A percentile compares a stretch with the other conserved stretches of the same genome.
Evolutionary conservation across 495 filamentous ascomycete genomes (phyloP).

Genomic region (Neohortaea acidophila): DNA sequence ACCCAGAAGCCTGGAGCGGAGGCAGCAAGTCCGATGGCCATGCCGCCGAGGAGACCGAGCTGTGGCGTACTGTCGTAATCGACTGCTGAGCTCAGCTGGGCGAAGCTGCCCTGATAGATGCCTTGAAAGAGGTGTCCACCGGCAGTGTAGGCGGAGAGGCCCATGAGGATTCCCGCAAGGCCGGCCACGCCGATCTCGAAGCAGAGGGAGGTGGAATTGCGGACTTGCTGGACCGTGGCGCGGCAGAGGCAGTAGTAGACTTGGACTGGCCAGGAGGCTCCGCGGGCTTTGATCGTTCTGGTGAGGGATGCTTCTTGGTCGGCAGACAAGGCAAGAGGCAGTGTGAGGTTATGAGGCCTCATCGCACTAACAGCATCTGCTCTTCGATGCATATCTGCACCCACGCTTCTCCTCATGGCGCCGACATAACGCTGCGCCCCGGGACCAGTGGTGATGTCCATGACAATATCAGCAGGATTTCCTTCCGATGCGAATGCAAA

Average conservation of each 20-base stretch:
- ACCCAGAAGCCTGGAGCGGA: conserved; percentile 38
- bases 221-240: conserved; percentile 40
- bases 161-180: conserved; percentile 38
- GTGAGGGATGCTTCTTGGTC: conserved; percentile 18
- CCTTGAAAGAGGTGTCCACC: conserved; percentile 40
- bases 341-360: conserved; percentile 6
- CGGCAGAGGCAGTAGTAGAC: conserved; percentile 34
- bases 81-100: conserved; percentile 35
- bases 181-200: conserved; percentile 38
- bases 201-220: conserved; percentile 31
- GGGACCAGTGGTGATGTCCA: conserved; percentile 37
- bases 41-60: conserved; percentile 33
- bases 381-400: conserved; percentile 3
- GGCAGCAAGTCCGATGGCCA: conserved; percentile 40
- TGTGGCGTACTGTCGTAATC: conserved; percentile 35
- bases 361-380: too few relatives aligned
- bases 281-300: conserved; percentile 27
- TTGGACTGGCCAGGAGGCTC: conserved; percentile 34
- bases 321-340: conserved; percentile 11
- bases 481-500: conserved; percentile 29
- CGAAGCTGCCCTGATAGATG: conserved; percentile 34
- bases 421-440: conserved; percentile 34
- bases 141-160: conserved; percentile 33
- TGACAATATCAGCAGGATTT: conserved; percentile 35
- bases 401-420: conserved; percentile 21